phyloP scores from a whole-genome alignment of 352 stramenopile species.

The Poterioochromonas sp. region DNA sequence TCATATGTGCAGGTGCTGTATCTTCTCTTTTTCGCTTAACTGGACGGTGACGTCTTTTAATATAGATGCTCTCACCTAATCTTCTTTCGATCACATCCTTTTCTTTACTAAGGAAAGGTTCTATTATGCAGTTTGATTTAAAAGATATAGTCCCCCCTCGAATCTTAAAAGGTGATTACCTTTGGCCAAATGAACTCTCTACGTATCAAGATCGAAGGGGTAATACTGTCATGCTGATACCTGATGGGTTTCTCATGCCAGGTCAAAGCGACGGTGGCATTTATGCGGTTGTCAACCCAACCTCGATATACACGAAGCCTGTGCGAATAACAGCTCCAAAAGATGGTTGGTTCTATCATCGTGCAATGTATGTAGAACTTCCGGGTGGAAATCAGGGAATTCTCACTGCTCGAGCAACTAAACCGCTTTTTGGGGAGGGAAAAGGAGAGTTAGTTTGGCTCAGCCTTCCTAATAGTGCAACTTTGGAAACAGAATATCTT shows the following conservation, averaged over 20 bases:
- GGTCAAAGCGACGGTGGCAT: constrained; percentile 61
- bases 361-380: constrained; percentile 58
- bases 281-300: constrained; percentile 50
- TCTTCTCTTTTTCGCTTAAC: not conserved
- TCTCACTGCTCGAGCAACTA: constrained; percentile 55
- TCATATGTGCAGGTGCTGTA: not conserved
- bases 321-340: constrained; percentile 11
- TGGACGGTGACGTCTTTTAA: too few species aligned
- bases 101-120: not conserved
- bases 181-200: not conserved
- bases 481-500: not conserved
- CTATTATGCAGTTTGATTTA: constrained; percentile 4
- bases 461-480: constrained; percentile 48
- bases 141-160: not conserved
- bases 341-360: constrained; percentile 49
- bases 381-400: constrained; percentile 57
- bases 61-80: not conserved
- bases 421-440: constrained; percentile 48
- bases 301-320: too few species aligned
- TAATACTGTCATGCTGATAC: constrained; percentile 53
- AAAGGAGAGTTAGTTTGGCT: constrained; percentile 60
- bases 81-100: not conserved
- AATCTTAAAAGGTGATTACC: not conserved
- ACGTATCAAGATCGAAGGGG: not conserved
- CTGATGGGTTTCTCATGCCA: constrained; percentile 66